Conservation (phyloP, 805 yeast species). For the Sugiyamaella marilandica region DNA sequence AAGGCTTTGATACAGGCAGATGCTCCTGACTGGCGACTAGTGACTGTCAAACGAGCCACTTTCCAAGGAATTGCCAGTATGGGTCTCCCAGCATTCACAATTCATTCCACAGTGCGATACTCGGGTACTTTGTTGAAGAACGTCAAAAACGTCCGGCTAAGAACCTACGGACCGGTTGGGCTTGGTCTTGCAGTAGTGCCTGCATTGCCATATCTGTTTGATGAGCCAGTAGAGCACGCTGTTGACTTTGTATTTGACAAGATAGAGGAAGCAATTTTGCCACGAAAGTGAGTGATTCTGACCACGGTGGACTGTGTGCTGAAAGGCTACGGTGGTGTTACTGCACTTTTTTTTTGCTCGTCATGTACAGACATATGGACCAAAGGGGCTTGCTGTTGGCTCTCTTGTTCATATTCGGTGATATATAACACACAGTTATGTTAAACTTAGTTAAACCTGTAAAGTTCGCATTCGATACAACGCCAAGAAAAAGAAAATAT, state of each 20-base stretch:
- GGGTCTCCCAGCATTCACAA: slow-evolving; percentile 85
- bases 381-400: too few relatives aligned
- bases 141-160: slow-evolving; percentile 43
- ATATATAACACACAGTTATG: too few relatives aligned
- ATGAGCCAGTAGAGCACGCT: slow-evolving; percentile 73
- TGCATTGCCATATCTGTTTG: slow-evolving; percentile 68
- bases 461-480: too few relatives aligned
- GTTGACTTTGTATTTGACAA: slow-evolving; percentile 55
- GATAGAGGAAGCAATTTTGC: too few relatives aligned
- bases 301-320: too few relatives aligned
- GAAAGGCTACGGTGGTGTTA: too few relatives aligned
- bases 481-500: too few relatives aligned
- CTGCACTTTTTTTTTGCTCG: too few relatives aligned
- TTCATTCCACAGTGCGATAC: slow-evolving; percentile 67
- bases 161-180: slow-evolving; percentile 73
- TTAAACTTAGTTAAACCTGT: too few relatives aligned
- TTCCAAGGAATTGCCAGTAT: slow-evolving; percentile 79
- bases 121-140: slow-evolving; percentile 60
- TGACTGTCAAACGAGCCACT: slow-evolving; percentile 63
- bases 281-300: too few relatives aligned
- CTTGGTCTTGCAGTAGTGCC: slow-evolving; percentile 76
- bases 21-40: slow-evolving; percentile 63
- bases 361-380: too few relatives aligned
- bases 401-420: too few relatives aligned
- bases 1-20: slow-evolving; percentile 34